Conservation (phyloP, 768 basidiomycete genomes). For the Amylocystis lapponica region DNA sequence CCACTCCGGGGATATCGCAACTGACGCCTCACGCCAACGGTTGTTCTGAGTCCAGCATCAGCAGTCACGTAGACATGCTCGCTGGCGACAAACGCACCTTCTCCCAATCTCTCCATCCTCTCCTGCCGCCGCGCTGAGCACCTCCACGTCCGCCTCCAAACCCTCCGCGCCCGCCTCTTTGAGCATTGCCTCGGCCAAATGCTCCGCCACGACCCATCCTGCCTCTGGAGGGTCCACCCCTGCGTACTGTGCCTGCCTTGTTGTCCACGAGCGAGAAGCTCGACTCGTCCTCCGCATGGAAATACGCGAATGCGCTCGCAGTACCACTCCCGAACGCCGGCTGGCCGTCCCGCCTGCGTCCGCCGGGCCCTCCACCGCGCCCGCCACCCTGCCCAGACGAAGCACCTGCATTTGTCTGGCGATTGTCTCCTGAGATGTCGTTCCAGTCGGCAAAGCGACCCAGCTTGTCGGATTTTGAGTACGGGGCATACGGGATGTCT, state of each 20-base stretch:
- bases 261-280: constrained; percentile 95
- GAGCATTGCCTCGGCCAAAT: constrained; percentile 34
- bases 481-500: constrained; percentile 97
- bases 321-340: constrained; percentile 89
- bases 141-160: constrained; percentile 38
- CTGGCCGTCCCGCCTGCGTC: constrained; percentile 65
- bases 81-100: constrained; percentile 47
- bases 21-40: constrained; percentile 86
- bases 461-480: constrained; percentile 98
- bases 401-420: constrained; percentile 46
- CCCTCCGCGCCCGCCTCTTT: constrained; percentile 36
- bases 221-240: constrained; percentile 57
- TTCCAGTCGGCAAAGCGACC: constrained; percentile 98
- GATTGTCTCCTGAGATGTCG: constrained; percentile 60
- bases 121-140: constrained; percentile 51
- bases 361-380: constrained; percentile 45
- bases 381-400: constrained; percentile 37
- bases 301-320: constrained; percentile 91
- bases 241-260: constrained; percentile 64
- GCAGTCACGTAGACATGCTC: background rate
- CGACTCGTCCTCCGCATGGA: constrained; percentile 97
- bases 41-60: background rate
- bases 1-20: constrained; percentile 91
- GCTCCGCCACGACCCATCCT: constrained; percentile 30
- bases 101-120: constrained; percentile 93